A percentile compares a stretch with the other conserved stretches of the same genome.
phyloP scores from a whole-genome alignment of 2,329 filamentous ascomycete genomes.

The Nannizziopsis barbatae region DNA sequence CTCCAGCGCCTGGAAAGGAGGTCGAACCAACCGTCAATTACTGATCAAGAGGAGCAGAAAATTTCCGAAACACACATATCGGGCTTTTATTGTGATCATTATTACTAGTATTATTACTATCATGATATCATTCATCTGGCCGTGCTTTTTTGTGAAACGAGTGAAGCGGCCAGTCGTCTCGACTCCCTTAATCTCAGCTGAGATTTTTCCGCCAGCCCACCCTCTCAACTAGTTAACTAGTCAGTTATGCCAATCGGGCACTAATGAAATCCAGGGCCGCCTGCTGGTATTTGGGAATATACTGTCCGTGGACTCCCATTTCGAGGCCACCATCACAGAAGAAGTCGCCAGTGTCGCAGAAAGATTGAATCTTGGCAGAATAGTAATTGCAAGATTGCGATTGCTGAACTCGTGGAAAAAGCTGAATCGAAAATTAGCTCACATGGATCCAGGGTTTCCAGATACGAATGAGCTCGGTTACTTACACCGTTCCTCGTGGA shows the following conservation, averaged over 20 bases:
- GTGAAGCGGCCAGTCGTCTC: no score
- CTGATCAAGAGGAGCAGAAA: no score
- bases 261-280: constrained; percentile 4
- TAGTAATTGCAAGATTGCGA: constrained; percentile 6
- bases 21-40: no score
- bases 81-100: no score
- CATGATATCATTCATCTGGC: no score
- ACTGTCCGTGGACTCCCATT: constrained; percentile 7
- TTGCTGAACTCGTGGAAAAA: constrained; percentile 8
- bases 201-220: no score
- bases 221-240: no score
- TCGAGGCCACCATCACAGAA: constrained; percentile 10
- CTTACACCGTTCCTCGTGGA: constrained; percentile 9
- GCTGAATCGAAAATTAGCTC: constrained; percentile 4
- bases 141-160: no score
- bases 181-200: no score
- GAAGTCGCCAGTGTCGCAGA: constrained; percentile 12
- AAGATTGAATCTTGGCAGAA: constrained; percentile 7
- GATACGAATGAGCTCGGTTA: neutral
- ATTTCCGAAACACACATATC: no score
- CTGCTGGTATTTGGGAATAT: constrained; percentile 9
- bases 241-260: neutral
- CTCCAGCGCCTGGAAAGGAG: no score
- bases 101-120: no score
- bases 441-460: neutral